These are phyloP conservation scores for Lignosus rhinocerotis DNA, from an alignment of 1,284 basidiomycete genomes.

Conservation along the genomic window DNA sequence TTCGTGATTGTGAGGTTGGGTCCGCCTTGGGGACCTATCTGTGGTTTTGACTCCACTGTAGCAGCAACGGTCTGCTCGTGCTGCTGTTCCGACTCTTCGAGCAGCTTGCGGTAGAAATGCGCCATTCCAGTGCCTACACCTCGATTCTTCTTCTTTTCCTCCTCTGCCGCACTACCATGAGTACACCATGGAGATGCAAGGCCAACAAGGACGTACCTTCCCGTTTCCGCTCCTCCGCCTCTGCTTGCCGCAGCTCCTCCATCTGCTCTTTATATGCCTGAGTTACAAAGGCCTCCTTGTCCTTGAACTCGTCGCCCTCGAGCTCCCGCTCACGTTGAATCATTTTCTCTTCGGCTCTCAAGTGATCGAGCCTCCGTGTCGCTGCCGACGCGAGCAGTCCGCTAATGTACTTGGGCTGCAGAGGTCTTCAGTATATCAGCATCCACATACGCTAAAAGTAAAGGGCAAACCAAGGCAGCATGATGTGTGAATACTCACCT, in stretches of 20 bases:
- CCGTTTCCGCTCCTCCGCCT: slow-evolving; percentile 84
- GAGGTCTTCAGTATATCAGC: slow-evolving; percentile 25
- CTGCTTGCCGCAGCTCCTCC: slow-evolving; percentile 87
- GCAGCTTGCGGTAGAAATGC: slow-evolving; percentile 82
- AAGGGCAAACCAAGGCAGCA: background rate
- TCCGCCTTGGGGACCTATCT: slow-evolving; percentile 61
- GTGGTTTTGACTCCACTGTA: slow-evolving; percentile 42
- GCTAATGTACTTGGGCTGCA: slow-evolving; percentile 91
- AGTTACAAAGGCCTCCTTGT: slow-evolving; percentile 97
- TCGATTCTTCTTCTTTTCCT: slow-evolving; percentile 63
- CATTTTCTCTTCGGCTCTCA: slow-evolving; percentile 99
- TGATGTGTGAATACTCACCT: slow-evolving; percentile 48
- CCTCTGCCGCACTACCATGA: slow-evolving; percentile 40
- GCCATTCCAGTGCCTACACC: slow-evolving; percentile 72
- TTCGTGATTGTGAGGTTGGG: slow-evolving; percentile 72
- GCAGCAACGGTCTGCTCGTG: slow-evolving; percentile 77
- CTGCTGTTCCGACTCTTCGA: slow-evolving; percentile 79
- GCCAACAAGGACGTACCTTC: slow-evolving; percentile 62
- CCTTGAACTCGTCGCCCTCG: slow-evolving; percentile 93
- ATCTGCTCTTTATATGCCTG: slow-evolving; percentile 97
- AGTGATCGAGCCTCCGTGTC: slow-evolving; percentile 83
- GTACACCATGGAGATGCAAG: background rate
- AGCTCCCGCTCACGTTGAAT: slow-evolving; percentile 89
- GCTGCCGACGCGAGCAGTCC: slow-evolving; percentile 82
- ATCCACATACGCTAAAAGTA: slow-evolving; percentile 14